Base-by-base conservation (phyloP, 2,329 filamentous ascomycete genomes). In the Penicillium hordei region DNA sequence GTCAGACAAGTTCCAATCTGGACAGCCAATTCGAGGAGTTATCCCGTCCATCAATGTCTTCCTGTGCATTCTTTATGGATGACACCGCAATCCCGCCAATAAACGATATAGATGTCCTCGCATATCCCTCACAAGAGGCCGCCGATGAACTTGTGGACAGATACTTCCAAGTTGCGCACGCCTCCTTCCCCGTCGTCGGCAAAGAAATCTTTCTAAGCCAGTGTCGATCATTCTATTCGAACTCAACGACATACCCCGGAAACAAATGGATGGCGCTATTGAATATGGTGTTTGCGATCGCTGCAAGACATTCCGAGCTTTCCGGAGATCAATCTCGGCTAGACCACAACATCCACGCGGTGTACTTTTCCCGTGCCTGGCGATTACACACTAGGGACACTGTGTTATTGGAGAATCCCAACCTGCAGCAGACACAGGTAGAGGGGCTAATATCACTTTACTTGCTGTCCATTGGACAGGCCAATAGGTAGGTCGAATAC, bases 271-370 rank as follows among this genome's bases (percentile, higher is more conserved):
- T 78, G 46, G 76, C 76, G 6, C 71, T 78, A 27, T 61, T 79
- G 48, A 79, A 79, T 57, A 55, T 79, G 33, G 70, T 79, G 10
- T 78, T 79, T 61, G 77, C 77, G 17, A 76, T 79, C 51, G 72
- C 73, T 19, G 72, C 74, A 33, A 72, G 68, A 59, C 72, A 76
- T 58, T 70, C 67, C 4, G 67, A 70, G 29, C 64, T 75, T 21
- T 59, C 70, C n/a, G 66, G 72, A 25, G 48, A 52, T 21, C 61
- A 65, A 3, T 65, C 63, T 40, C 62, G 62, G 27, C 64, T 63
- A 13, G 65, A 70, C 25, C 58, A 67, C 25, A 66, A 72, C 29
- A 74, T 75, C 48, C 72, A 76, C 36, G 44, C 71, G 25, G 61
- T 75, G 17, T 79, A 76, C 57, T 79, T 79, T 60, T 70, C 75